Conservation (phyloP, 805 yeast genomes). For the Candida koratica region DNA sequence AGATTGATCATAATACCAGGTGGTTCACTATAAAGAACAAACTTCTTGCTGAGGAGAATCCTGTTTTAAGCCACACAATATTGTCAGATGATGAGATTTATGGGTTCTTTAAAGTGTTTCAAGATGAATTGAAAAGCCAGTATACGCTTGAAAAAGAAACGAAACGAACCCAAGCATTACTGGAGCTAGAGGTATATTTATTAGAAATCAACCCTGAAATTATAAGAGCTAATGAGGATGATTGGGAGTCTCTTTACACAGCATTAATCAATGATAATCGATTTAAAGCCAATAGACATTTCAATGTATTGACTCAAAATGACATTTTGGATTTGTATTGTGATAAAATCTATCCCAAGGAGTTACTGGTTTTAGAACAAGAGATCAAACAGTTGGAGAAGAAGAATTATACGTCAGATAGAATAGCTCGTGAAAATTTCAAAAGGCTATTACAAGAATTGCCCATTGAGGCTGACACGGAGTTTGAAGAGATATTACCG, state of each 20-base stretch:
- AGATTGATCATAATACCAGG: conserved; percentile 53
- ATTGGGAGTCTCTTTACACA: conserved; percentile 38
- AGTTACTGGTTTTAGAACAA: conserved; percentile 19
- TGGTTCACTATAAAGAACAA: conserved; percentile 57
- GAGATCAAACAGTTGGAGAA: conserved; percentile 25
- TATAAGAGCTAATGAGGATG: conserved; percentile 21
- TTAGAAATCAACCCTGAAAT: conserved; percentile 29
- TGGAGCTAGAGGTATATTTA: conserved; percentile 52
- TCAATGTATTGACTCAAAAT: conserved; percentile 46
- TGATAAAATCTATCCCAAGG: conserved; percentile 28
- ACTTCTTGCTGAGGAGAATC: conserved; percentile 56
- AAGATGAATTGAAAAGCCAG: conserved; percentile 33
- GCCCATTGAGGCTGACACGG: conserved; percentile 40
- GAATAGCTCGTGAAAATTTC: conserved; percentile 63
- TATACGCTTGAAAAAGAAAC: conserved; percentile 21
- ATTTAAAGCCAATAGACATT: conserved; percentile 57
- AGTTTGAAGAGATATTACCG: conserved; percentile 59
- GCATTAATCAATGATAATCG: conserved; percentile 44
- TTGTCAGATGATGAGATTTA: conserved; percentile 56
- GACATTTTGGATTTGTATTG: conserved; percentile 60
- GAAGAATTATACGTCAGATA: conserved; percentile 51
- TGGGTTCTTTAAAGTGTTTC: conserved; percentile 51
- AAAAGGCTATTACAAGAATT: conserved; percentile 44
- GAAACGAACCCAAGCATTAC: conserved; percentile 45
- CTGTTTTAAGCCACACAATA: conserved; percentile 58